A percentile compares a stretch with the other conserved stretches of the same genome.
Evolutionary conservation across 495 filamentous ascomycete genomes (phyloP).

Genomic region (Aspergillus incahuasiensis): DNA sequence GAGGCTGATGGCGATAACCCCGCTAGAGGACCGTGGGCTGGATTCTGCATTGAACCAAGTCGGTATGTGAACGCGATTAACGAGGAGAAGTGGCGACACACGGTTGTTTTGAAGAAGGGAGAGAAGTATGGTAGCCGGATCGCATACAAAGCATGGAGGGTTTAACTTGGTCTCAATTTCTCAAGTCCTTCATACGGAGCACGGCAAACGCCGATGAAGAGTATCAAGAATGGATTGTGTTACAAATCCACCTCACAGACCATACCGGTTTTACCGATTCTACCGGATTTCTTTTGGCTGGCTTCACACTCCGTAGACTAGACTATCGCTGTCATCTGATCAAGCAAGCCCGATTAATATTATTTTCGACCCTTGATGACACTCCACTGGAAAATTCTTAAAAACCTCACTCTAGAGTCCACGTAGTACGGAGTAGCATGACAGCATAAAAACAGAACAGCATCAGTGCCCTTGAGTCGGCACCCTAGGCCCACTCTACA

Average conservation of each 20-base stretch:
- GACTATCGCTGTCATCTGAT: background rate
- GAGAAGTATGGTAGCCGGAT: constrained; percentile 72
- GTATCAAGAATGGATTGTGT: background rate
- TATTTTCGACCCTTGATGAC: background rate
- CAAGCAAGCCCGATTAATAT: background rate
- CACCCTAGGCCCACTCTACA: background rate
- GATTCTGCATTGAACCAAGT: constrained; percentile 88
- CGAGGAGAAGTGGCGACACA: constrained; percentile 67
- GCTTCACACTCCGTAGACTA: background rate
- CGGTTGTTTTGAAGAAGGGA: constrained; percentile 74
- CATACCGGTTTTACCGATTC: background rate
- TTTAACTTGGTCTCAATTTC: constrained; percentile 16
- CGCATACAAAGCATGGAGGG: constrained; percentile 78
- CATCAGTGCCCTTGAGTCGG: background rate
- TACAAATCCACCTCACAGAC: background rate
- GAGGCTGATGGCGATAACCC: constrained; percentile 56
- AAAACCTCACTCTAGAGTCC: background rate
- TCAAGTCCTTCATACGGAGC: background rate
- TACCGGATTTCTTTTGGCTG: background rate
- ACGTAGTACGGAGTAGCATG: no score
- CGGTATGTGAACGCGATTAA: constrained; percentile 87
- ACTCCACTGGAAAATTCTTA: constrained; percentile 6
- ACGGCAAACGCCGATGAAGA: background rate
- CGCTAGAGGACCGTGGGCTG: constrained; percentile 58
- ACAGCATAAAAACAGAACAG: background rate